A percentile compares a stretch with the other conserved stretches of the same genome.
These are phyloP conservation scores for Heimioporus retisporus DNA, from an alignment of 1,284 basidiomycete genomes.

Conservation along the genomic window DNA sequence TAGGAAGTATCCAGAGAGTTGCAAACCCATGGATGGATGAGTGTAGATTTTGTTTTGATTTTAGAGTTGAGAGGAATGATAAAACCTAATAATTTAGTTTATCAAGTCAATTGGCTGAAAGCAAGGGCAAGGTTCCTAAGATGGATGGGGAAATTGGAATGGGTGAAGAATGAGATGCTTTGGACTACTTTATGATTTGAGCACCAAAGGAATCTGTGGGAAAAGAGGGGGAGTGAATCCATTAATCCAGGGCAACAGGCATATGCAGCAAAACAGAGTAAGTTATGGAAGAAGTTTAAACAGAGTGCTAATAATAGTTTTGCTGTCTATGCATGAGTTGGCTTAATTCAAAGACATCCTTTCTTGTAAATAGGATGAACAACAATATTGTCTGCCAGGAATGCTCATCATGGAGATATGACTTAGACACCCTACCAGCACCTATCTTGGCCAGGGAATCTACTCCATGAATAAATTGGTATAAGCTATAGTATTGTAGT, in stretches of 20 bases:
- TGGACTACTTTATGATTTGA: constrained; percentile 22
- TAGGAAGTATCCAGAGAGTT: neutral
- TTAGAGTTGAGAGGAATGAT: too few relatives aligned
- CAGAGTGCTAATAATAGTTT: neutral
- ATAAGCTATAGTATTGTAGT: too few relatives aligned
- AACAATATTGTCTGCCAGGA: too few relatives aligned
- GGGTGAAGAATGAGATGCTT: constrained; percentile 26
- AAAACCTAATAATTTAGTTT: constrained; percentile 11
- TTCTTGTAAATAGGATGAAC: too few relatives aligned
- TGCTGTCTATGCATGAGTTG: too few relatives aligned
- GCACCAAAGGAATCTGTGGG: constrained; percentile 14
- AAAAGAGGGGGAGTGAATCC: neutral
- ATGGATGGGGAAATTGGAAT: constrained; percentile 19
- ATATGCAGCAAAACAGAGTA: constrained; percentile 3
- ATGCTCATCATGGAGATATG: too few relatives aligned
- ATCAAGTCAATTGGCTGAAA: constrained; percentile 22
- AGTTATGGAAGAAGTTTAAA: neutral
- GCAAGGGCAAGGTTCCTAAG: constrained; percentile 14
- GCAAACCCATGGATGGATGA: neutral
- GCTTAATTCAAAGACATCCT: too few relatives aligned
- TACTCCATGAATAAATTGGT: too few relatives aligned
- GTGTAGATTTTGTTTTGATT: neutral
- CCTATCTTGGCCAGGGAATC: too few relatives aligned
- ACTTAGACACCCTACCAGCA: too few relatives aligned
- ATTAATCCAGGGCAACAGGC: neutral